phyloP scores from a whole-genome alignment of 2,329 filamentous ascomycete species.

The Didymella glomerata region DNA sequence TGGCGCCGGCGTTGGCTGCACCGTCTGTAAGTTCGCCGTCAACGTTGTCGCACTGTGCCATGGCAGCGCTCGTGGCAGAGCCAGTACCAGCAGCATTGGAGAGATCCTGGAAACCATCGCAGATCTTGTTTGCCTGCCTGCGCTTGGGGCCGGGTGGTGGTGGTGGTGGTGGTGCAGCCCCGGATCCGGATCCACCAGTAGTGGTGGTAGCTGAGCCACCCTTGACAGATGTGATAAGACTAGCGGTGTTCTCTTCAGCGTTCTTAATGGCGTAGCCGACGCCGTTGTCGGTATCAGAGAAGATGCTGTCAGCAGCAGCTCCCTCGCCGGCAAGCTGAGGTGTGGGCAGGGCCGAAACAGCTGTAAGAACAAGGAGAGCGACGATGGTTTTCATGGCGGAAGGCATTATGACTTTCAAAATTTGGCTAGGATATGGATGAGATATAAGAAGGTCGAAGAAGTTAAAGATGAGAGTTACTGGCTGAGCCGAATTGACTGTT shows the following conservation, averaged over 20 bases:
- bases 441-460: background rate
- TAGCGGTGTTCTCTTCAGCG: slow-evolving; percentile 9
- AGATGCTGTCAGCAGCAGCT: slow-evolving; percentile 5
- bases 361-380: slow-evolving; percentile 1
- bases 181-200: background rate
- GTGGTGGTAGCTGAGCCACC: background rate
- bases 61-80: background rate
- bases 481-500: background rate
- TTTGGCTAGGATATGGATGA: background rate
- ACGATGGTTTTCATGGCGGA: slow-evolving; percentile 2
- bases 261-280: slow-evolving; percentile 10
- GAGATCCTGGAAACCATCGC: slow-evolving; percentile 4
- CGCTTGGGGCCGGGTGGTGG: background rate
- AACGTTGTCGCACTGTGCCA: background rate
- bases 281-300: slow-evolving; percentile 9
- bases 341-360: background rate
- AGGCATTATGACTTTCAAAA: background rate
- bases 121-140: slow-evolving; percentile 13
- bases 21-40: slow-evolving; percentile 8
- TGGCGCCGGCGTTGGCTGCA: slow-evolving; percentile 7
- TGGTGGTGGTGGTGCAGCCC: background rate
- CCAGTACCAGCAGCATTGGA: slow-evolving; percentile 6
- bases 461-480: background rate
- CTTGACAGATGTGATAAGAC: background rate
- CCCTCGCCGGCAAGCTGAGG: slow-evolving; percentile 17